Percentiles rank a stretch among this genome's conserved stretches.
phyloP scores from a whole-genome alignment of 352 stramenopile genomes.

The Phytophthora uliginosa region DNA sequence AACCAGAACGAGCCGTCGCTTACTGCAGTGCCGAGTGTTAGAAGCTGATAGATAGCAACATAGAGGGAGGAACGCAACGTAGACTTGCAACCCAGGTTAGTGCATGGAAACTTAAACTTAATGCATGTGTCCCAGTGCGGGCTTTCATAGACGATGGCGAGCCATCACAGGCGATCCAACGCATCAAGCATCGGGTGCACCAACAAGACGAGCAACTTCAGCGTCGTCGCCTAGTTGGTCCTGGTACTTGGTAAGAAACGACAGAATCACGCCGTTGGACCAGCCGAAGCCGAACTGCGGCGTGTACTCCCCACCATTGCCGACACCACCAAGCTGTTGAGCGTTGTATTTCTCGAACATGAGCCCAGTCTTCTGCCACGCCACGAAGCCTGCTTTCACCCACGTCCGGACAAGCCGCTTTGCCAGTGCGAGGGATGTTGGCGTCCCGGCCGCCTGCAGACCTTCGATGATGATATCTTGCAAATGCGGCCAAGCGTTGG shows the following conservation, averaged over 20 bases:
- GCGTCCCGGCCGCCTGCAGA: constrained; percentile 52
- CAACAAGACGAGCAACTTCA: not conserved
- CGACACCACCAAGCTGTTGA: constrained; percentile 62
- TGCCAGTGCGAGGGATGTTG: constrained; percentile 51
- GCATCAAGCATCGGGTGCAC: not conserved
- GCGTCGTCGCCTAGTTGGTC: constrained; percentile 26
- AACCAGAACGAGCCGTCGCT: constrained; percentile 16
- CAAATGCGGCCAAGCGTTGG: constrained; percentile 87
- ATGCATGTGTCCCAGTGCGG: constrained; percentile 1
- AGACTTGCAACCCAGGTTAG: not conserved
- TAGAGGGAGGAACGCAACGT: not conserved
- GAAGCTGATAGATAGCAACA: constrained; percentile 24
- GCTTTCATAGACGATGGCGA: not conserved
- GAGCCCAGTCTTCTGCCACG: constrained; percentile 72
- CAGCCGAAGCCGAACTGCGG: constrained; percentile 90
- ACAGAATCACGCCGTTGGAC: constrained; percentile 87
- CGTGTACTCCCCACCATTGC: constrained; percentile 88
- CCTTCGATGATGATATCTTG: constrained; percentile 87
- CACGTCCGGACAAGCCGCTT: constrained; percentile 65
- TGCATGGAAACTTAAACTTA: not conserved
- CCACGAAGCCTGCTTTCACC: constrained; percentile 68
- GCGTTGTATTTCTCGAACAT: constrained; percentile 95
- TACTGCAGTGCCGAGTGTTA: constrained; percentile 19
- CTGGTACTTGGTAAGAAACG: constrained; percentile 82
- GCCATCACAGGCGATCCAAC: not conserved